Evolutionary conservation across 108 stramenopile species (phyloP), one percentile per base, ranked within the genome.

Genomic region (Cyclostephanos invisitatus): DNA sequence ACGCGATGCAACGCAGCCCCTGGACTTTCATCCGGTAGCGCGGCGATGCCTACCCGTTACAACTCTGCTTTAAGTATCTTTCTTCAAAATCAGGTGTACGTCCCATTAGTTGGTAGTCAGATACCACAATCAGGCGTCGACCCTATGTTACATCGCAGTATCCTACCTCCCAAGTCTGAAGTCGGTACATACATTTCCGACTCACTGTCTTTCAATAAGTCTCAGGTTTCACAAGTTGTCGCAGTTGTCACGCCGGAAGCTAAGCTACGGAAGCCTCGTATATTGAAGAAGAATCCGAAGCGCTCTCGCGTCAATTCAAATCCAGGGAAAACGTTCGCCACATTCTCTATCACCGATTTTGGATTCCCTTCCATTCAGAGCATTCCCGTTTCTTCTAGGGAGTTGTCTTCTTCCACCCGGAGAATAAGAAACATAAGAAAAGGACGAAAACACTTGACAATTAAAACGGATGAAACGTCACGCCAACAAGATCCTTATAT

Each of bases 301-400:
- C 5, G 14, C 1, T 15, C 3, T 59, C 10, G 32, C 17, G 29
- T 36, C 21, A 10, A 61, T 22, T 20, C 4, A 20, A 21, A 61
- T 37, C 36, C 21, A 18, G 22, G 3, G 5, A 38, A 38, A 0
- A 36, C 1, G 4, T n/a, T 40, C 17, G 1, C 37, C 40, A 21
- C 17, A 38, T 61, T 61, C 36, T n/a, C n/a, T 5, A 29, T 61
- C 36, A 20, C n/a, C 40, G 20, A 61, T 38, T 61, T 61, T 42
- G 60, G 60, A 21, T 61, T 61, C 40, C 60, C 60, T 54, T 2
- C 60, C n/a, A 60, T 15, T 1, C 37, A 61, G n/a, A 42, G 21
- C 17, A 61, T 40, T n/a, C 17, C 22, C 21, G 1, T 15, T 25
- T 46, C 3, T 14, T 15, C 44, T 15, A 2, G 0, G 15, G 44